Conservation (phyloP, 2,329 filamentous ascomycete species). For the Fusarium transvaalense region DNA sequence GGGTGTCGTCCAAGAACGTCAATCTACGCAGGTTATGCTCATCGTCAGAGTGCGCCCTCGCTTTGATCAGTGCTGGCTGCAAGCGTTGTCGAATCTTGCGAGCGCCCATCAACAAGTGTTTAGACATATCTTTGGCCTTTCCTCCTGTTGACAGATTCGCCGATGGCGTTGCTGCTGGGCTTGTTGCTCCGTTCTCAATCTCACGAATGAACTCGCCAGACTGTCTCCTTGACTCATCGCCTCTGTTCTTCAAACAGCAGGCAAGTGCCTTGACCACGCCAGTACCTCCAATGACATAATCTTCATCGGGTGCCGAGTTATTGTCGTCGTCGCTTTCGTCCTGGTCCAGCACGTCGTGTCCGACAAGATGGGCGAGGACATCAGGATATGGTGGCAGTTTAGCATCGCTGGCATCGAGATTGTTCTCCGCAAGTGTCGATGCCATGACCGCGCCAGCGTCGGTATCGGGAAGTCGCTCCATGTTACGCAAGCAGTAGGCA, state of each 20-base stretch:
- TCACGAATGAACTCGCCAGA: conserved; percentile 67
- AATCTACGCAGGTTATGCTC: conserved; percentile 85
- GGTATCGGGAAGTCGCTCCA: conserved; percentile 81
- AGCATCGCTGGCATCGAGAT: conserved; percentile 47
- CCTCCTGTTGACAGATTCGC: conserved; percentile 58
- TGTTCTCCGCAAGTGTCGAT: conserved; percentile 57
- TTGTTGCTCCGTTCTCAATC: conserved; percentile 63
- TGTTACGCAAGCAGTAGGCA: conserved; percentile 91
- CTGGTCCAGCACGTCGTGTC: conserved; percentile 68
- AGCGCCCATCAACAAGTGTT: conserved; percentile 86
- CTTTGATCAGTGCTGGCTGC: conserved; percentile 84
- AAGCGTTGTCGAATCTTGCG: conserved; percentile 88
- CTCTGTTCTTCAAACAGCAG: conserved; percentile 86
- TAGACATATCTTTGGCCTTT: conserved; percentile 92
- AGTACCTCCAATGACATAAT: conserved; percentile 96
- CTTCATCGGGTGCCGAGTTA: conserved; percentile 83
- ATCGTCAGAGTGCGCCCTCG: conserved; percentile 74
- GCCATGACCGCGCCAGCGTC: conserved; percentile 66
- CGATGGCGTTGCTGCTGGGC: conserved; percentile 54
- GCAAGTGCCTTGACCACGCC: conserved; percentile 94
- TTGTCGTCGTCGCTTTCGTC: conserved; percentile 70
- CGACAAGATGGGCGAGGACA: conserved; percentile 87
- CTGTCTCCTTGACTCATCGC: conserved; percentile 68
- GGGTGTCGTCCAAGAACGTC: conserved; percentile 86
- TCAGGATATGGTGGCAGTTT: conserved; percentile 72